These are phyloP conservation scores for Urochloa ruziziensis DNA, from an alignment of 176 grass and related monocot genomes.

Conservation along the genomic window DNA sequence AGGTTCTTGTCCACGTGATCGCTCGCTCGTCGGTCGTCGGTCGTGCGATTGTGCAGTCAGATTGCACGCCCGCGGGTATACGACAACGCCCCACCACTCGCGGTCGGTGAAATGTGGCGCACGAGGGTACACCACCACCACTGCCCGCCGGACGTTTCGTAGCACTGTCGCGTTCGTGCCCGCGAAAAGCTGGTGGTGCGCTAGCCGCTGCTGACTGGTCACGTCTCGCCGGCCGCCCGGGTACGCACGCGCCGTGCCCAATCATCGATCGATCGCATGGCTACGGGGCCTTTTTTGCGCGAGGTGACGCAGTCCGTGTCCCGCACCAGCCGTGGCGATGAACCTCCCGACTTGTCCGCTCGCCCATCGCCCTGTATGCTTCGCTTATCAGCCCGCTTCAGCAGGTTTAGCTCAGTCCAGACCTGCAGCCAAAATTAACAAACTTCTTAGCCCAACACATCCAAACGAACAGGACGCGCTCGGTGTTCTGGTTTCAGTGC, in stretches of 20 bases:
- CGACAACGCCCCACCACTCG: neutral
- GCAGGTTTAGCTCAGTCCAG: too few relatives aligned
- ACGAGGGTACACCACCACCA: neutral
- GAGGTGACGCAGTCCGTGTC: too few relatives aligned
- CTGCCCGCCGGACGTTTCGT: neutral
- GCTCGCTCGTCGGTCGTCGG: neutral
- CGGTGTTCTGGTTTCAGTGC: too few relatives aligned
- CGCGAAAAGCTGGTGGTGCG: neutral
- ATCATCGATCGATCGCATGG: too few relatives aligned
- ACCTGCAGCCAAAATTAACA: too few relatives aligned
- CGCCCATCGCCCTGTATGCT: too few relatives aligned
- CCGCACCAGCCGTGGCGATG: too few relatives aligned
- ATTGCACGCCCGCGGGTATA: neutral
- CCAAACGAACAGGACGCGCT: too few relatives aligned
- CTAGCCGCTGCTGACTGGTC: neutral
- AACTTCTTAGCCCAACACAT: too few relatives aligned
- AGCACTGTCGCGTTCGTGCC: neutral
- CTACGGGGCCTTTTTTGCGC: too few relatives aligned
- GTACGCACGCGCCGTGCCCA: neutral
- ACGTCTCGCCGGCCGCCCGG: neutral
- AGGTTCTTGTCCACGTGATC: neutral
- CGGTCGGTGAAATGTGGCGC: slow-evolving; percentile 11
- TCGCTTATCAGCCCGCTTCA: too few relatives aligned
- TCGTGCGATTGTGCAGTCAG: neutral
- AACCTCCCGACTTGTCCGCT: too few relatives aligned